Evolutionary conservation across 176 grass and related monocot genomes (phyloP).

Genomic region (Musa beccarii): DNA sequence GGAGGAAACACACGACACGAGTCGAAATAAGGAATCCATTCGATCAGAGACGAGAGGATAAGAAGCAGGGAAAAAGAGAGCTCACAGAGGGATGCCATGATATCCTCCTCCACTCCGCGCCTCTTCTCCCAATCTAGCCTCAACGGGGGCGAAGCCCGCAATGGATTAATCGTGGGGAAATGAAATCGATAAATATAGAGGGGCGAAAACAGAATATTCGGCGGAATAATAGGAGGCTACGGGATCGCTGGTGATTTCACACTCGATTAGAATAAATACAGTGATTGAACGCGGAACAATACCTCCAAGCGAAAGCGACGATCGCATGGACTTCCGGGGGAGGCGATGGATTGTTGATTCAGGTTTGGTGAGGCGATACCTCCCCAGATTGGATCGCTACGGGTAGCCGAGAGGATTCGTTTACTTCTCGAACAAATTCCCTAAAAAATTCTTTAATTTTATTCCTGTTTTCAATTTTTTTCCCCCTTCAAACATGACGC

Average conservation of each 20-base stretch:
- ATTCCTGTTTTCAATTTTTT: too few species aligned
- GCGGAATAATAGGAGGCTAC: not conserved
- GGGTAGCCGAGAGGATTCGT: too few species aligned
- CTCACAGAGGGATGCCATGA: not conserved
- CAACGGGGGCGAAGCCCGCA: not conserved
- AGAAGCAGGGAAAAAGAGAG: not conserved
- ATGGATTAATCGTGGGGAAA: not conserved
- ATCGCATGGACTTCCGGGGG: too few species aligned
- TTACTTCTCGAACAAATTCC: too few species aligned
- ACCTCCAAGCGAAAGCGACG: too few species aligned
- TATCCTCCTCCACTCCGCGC: not conserved
- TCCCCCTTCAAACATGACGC: too few species aligned
- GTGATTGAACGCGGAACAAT: not conserved
- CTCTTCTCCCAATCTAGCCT: not conserved
- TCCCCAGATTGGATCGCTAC: too few species aligned
- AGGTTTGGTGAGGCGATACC: too few species aligned
- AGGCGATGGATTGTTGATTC: too few species aligned
- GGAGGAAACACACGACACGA: not conserved
- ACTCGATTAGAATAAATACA: not conserved
- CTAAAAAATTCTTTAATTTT: too few species aligned
- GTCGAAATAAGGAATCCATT: not conserved
- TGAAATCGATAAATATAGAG: not conserved
- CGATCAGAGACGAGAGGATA: too few species aligned
- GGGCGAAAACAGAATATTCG: not conserved
- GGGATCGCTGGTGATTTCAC: not conserved